Percentiles rank a stretch among this genome's conserved stretches.
Evolutionary conservation across 345 rosid genomes (phyloP).

Genomic region (Eucalyptus sp.): DNA sequence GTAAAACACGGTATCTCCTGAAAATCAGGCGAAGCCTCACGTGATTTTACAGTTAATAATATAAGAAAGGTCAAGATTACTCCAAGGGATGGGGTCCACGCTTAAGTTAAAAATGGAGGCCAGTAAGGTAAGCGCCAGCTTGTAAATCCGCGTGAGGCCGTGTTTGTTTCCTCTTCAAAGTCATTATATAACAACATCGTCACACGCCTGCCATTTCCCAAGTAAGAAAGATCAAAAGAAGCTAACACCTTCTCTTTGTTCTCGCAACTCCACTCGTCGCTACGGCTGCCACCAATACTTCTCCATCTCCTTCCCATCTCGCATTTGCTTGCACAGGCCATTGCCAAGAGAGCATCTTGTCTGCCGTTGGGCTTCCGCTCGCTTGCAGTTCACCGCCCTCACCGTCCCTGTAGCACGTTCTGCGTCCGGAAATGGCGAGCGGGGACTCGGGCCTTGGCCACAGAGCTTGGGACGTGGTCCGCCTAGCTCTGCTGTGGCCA

Average conservation of each 20-base stretch:
- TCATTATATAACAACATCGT: neutral
- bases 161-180: neutral
- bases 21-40: neutral
- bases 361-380: neutral
- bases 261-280: neutral
- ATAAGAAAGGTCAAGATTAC: neutral
- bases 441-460: neutral
- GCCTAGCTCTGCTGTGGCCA: conserved; percentile 52
- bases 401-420: neutral
- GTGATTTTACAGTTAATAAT: neutral
- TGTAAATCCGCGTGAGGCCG: neutral
- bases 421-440: neutral
- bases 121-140: neutral
- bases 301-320: neutral
- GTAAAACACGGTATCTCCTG: neutral
- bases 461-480: conserved; percentile 48
- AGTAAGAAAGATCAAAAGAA: neutral
- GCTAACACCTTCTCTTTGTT: neutral
- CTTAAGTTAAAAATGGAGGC: neutral
- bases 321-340: neutral
- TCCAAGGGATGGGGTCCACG: neutral
- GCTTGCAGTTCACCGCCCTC: neutral
- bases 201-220: neutral
- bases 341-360: neutral
- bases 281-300: neutral